These are phyloP conservation scores for Phytophthora pluvialis DNA, from an alignment of 352 stramenopile genomes.

Conservation along the genomic window DNA sequence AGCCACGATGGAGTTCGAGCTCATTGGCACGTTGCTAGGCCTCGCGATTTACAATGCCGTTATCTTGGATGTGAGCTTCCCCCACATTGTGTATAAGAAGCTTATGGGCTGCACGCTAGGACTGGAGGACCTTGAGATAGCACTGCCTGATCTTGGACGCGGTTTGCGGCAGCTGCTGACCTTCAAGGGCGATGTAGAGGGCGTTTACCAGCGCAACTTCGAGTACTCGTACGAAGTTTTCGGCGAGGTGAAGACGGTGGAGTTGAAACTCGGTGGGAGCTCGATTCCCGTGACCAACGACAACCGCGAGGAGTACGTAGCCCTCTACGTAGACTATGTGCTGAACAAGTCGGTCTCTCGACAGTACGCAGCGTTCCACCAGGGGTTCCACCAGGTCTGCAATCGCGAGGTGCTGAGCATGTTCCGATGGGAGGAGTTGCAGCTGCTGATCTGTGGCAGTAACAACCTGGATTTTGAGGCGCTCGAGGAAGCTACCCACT, in stretches of 20 bases:
- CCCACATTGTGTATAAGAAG: conserved; percentile 86
- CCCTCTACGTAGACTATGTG: conserved; percentile 77
- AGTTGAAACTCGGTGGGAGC: conserved; percentile 68
- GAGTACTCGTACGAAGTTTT: conserved; percentile 87
- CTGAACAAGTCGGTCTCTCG: conserved; percentile 62
- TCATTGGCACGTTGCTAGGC: conserved; percentile 83
- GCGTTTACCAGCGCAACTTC: conserved; percentile 75
- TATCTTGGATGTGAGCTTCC: conserved; percentile 85
- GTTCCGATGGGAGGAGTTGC: conserved; percentile 84
- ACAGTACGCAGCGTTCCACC: conserved; percentile 79
- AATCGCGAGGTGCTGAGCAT: conserved; percentile 75
- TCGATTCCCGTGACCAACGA: conserved; percentile 65
- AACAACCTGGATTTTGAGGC: conserved; percentile 81
- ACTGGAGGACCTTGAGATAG: conserved; percentile 64
- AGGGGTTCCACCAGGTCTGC: conserved; percentile 79
- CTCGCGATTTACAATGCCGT: conserved; percentile 89
- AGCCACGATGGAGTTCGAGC: conserved; percentile 84
- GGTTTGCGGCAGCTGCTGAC: conserved; percentile 67
- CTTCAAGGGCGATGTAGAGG: conserved; percentile 77
- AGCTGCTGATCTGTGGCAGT: conserved; percentile 79
- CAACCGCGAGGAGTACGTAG: conserved; percentile 79
- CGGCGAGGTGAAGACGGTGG: conserved; percentile 78
- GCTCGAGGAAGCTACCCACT: conserved; percentile 74
- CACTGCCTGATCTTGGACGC: conserved; percentile 64
- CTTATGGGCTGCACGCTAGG: conserved; percentile 62